These are phyloP conservation scores for Hsuehochloa calcarea DNA, from an alignment of 176 grass and related monocot genomes.

Conservation along the genomic window DNA sequence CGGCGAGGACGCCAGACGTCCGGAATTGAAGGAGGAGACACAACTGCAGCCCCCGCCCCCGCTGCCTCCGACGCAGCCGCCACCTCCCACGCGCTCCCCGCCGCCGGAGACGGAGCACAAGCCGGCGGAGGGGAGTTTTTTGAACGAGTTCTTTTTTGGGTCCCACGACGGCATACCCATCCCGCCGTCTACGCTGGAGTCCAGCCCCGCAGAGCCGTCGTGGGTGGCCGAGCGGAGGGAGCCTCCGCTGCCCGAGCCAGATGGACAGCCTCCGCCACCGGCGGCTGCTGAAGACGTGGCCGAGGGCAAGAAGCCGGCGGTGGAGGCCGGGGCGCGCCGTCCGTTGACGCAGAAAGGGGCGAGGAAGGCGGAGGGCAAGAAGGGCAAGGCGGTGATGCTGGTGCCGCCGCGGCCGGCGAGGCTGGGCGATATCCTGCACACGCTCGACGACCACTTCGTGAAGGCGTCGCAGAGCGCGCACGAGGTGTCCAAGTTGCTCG, in stretches of 20 bases:
- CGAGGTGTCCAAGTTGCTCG: slow-evolving; percentile 84
- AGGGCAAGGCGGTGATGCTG: slow-evolving; percentile 36
- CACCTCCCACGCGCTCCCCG: slow-evolving; percentile 32
- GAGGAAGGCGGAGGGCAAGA: slow-evolving; percentile 50
- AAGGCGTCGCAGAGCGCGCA: slow-evolving; percentile 69
- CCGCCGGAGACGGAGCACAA: slow-evolving; percentile 8
- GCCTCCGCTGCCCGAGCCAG: background rate
- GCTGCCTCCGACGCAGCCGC: background rate
- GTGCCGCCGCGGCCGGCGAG: slow-evolving; percentile 1
- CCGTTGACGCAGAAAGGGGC: slow-evolving; percentile 35
- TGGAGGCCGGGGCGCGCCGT: background rate
- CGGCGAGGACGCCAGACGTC: background rate
- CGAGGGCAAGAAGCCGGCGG: slow-evolving; percentile 30
- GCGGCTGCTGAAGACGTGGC: slow-evolving; percentile 27
- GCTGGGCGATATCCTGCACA: slow-evolving; percentile 60
- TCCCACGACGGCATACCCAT: slow-evolving; percentile 25
- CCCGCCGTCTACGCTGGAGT: slow-evolving; percentile 40
- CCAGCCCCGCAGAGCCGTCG: slow-evolving; percentile 10
- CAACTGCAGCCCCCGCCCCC: slow-evolving; percentile 15
- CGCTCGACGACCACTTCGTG: slow-evolving; percentile 72
- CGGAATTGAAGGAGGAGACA: slow-evolving; percentile 9
- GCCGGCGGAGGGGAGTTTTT: background rate
- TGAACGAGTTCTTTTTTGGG: slow-evolving; percentile 33
- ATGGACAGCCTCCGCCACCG: slow-evolving; percentile 3
- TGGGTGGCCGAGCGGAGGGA: slow-evolving; percentile 30